Evolutionary conservation across 2,329 filamentous ascomycete species (phyloP).

Genomic region (Pyrenochaeta sp.): DNA sequence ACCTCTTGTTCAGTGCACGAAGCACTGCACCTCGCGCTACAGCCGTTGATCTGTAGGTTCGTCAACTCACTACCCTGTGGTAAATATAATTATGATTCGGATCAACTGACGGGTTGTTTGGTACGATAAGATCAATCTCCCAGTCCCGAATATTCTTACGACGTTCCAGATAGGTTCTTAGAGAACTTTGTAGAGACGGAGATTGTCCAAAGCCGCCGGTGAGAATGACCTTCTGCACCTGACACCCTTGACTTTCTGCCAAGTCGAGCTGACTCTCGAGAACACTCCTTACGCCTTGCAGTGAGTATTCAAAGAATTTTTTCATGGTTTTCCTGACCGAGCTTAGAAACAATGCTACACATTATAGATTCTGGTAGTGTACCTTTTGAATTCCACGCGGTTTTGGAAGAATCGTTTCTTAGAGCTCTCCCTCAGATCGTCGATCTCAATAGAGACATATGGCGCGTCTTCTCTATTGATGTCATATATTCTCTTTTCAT

Average conservation of each 20-base stretch:
- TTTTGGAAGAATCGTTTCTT: neutral
- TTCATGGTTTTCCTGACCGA: neutral
- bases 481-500: too few species aligned
- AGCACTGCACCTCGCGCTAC: conserved; percentile 43
- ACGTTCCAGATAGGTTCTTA: conserved; percentile 6
- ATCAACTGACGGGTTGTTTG: neutral
- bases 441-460: neutral
- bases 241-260: conserved; percentile 22
- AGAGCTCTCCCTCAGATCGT: neutral
- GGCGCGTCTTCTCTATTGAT: too few species aligned
- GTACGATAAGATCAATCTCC: neutral
- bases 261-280: conserved; percentile 31
- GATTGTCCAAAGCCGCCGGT: conserved; percentile 45
- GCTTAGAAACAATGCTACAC: neutral
- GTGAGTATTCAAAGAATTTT: conserved; percentile 19
- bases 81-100: too few species aligned
- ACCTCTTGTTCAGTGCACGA: conserved; percentile 38
- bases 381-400: neutral
- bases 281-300: conserved; percentile 18
- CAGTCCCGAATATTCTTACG: neutral
- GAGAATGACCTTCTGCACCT: conserved; percentile 39
- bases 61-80: conserved; percentile 1
- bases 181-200: conserved; percentile 29
- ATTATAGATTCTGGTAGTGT: neutral
- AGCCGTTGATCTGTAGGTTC: conserved; percentile 25